A percentile compares a stretch with the other conserved stretches of the same genome.
Evolutionary conservation across 2,329 filamentous ascomycete species (phyloP).

Genomic region (Paraphoma chrysanthemicola): DNA sequence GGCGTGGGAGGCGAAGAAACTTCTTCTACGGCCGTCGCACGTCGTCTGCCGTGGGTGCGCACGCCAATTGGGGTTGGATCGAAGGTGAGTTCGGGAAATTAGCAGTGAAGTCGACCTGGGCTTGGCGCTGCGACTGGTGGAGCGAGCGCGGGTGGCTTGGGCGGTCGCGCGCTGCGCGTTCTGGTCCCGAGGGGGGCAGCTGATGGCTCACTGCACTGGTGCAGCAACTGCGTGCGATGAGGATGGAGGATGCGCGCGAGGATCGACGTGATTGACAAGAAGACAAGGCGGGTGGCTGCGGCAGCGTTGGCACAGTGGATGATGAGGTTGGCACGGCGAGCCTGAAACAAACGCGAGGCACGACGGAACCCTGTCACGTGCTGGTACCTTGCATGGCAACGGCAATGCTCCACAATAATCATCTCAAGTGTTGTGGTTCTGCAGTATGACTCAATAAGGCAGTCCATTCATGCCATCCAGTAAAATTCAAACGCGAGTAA

Average conservation of each 20-base stretch:
- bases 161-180: constrained; percentile 17
- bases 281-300: not conserved
- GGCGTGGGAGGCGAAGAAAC: constrained; percentile 9
- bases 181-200: constrained; percentile 2
- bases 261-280: not conserved
- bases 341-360: constrained; percentile 28
- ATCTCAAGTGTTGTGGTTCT: no score
- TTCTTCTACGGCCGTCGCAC: constrained; percentile 15
- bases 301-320: not conserved
- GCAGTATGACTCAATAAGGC: no score
- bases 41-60: constrained; percentile 20
- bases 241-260: not conserved
- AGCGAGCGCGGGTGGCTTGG: constrained; percentile 37
- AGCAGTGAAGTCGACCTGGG: constrained; percentile 33
- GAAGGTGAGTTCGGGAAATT: constrained; percentile 42
- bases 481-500: not conserved
- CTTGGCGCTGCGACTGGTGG: constrained; percentile 42
- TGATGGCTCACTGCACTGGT: not conserved
- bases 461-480: not conserved
- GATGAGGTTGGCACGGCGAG: constrained; percentile 2
- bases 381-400: constrained; percentile 15
- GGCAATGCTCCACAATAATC: not conserved
- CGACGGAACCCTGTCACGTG: constrained; percentile 15
- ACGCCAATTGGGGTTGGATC: constrained; percentile 31
- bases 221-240: not conserved